phyloP scores from a whole-genome alignment of 2,329 filamentous ascomycete genomes.

The Trichoderma gracile region DNA sequence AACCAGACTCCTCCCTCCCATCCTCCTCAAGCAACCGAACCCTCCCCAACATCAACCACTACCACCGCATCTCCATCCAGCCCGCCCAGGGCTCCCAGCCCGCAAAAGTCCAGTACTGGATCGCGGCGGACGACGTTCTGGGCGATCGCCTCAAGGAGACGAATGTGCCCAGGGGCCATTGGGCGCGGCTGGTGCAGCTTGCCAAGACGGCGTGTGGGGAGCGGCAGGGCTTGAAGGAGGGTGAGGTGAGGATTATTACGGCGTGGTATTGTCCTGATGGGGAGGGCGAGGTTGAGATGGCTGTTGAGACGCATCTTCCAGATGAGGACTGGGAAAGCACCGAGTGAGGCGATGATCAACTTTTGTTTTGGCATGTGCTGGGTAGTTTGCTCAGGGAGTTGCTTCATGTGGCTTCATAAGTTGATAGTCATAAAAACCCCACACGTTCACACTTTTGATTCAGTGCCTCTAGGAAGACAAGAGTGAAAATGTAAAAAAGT shows the following conservation, averaged over 20 bases:
- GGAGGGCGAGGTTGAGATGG: neutral
- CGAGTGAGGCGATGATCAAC: no score
- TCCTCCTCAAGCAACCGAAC: neutral
- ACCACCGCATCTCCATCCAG: neutral
- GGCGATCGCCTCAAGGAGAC: conserved; percentile 19
- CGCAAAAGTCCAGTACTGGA: conserved; percentile 26
- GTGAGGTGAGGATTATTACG: neutral
- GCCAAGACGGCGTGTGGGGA: neutral
- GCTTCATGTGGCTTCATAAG: no score
- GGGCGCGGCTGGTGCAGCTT: conserved; percentile 26
- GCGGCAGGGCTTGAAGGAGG: neutral
- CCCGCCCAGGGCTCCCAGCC: neutral
- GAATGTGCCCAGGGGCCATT: conserved; percentile 26
- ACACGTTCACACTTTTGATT: no score
- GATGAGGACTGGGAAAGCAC: neutral
- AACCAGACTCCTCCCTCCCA: neutral
- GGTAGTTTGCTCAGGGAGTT: neutral
- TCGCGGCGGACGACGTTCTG: conserved; percentile 23
- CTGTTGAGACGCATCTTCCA: neutral
- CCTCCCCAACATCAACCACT: neutral
- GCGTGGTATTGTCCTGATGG: neutral
- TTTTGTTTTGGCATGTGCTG: no score
- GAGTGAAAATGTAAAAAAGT: neutral
- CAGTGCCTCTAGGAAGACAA: neutral
- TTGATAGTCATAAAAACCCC: neutral